Conservation (phyloP, 2,329 filamentous ascomycete genomes). For the Gliomastix tumulicola region DNA sequence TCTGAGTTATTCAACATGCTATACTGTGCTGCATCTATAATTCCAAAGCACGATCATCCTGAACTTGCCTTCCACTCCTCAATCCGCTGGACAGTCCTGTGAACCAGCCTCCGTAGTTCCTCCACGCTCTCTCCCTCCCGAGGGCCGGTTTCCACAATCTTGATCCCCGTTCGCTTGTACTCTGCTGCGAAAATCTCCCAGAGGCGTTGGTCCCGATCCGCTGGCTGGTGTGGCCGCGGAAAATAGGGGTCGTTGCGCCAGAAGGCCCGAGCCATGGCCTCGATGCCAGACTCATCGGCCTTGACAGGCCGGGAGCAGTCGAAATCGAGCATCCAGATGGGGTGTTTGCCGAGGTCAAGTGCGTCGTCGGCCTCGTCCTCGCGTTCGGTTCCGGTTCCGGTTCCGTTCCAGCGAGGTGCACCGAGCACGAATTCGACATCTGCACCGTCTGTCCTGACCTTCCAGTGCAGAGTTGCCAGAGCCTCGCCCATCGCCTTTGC, state of each 20-base stretch:
- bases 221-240: slow-evolving; percentile 24
- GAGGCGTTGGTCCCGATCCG: slow-evolving; percentile 6
- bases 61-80: no score
- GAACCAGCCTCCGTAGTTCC: neutral
- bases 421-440: slow-evolving; percentile 50
- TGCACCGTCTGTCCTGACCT: slow-evolving; percentile 36
- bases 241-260: slow-evolving; percentile 45
- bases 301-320: slow-evolving; percentile 25
- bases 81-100: no score
- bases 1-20: no score
- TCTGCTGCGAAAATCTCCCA: slow-evolving; percentile 13
- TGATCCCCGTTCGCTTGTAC: neutral
- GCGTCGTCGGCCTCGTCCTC: neutral
- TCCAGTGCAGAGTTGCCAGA: slow-evolving; percentile 44
- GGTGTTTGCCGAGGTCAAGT: slow-evolving; percentile 19
- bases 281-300: slow-evolving; percentile 29
- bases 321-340: slow-evolving; percentile 41
- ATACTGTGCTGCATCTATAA: no score
- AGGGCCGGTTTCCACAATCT: neutral
- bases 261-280: slow-evolving; percentile 33
- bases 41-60: no score
- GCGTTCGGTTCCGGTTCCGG: no score
- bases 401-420: no score
- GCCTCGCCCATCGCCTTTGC: slow-evolving; percentile 38
- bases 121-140: neutral